Evolutionary conservation across 768 basidiomycete species (phyloP), one percentile per base, ranked within the genome.

Genomic region (Boletellus emodensis): DNA sequence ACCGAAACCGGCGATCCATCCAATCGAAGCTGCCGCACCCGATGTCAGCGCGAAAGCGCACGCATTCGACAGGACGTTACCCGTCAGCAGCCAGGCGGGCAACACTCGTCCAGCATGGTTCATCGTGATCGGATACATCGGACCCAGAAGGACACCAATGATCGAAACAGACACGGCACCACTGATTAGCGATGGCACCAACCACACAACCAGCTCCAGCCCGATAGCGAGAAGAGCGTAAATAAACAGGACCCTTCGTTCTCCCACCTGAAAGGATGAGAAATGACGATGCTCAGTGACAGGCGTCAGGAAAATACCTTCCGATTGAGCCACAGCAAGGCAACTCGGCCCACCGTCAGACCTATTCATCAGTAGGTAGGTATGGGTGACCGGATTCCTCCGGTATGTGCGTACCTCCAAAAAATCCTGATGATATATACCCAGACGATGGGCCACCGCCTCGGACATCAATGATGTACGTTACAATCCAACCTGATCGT

Each of bases 1-100:
- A 0, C 88, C 87, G 30, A 82, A 76, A 4, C 79, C 81, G 6
- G 82, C 81, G 28, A 84, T 82, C 83, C 82, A 85, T 9, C 83
- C 84, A 33, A 85, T 81, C 11, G 81, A 75, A 20, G 76, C 80
- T 40, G 75, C 28, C 41, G 18, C 9, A 30, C 28, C 10, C 3
- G 6, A 15, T 4, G 11, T 15, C 2, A 20, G 20, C 6, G 30
- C 30, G 7, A 7, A 3, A 11, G 30, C 30, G 11, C 30, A 10
- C 30, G 30, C 30, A 3, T 30, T 30, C 24, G 14, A 46, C 1
- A 9, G 28, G 17, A 39, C 2, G 3, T 53, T 45, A 37, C 80
- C 81, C 0, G 75, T 76, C 20, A 90, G 73, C 9, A 93, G 72
- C 76, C 83, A 84, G 8, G 75, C 74, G 6, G 90, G 91, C 9